Conservation (phyloP, 352 stramenopile genomes). For the Globisporangium abappressorium region DNA sequence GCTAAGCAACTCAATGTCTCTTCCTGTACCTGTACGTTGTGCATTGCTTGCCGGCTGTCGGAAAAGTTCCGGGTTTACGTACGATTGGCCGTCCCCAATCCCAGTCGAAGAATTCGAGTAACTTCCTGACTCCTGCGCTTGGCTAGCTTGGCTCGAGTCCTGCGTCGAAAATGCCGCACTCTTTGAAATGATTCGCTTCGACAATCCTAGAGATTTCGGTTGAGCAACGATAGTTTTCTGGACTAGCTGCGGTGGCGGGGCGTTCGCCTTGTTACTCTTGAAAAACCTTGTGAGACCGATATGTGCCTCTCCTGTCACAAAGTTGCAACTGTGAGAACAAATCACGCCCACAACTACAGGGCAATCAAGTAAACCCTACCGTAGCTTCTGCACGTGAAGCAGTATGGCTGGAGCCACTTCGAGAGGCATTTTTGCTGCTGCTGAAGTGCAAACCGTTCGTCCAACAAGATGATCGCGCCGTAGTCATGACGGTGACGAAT, state of each 20-base stretch:
- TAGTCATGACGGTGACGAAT: slow-evolving; percentile 99
- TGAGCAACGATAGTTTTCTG: slow-evolving; percentile 25
- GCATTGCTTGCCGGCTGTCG: slow-evolving; percentile 16
- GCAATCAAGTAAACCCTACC: slow-evolving; percentile 25
- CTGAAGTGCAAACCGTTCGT: slow-evolving; percentile 94
- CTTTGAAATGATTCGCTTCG: slow-evolving; percentile 25
- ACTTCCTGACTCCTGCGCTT: neutral
- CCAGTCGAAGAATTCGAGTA: slow-evolving; percentile 15
- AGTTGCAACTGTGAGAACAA: neutral
- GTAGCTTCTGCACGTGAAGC: slow-evolving; percentile 57
- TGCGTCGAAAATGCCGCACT: neutral
- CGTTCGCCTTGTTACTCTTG: slow-evolving; percentile 64
- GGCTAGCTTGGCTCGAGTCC: slow-evolving; percentile 10
- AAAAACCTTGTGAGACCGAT: slow-evolving; percentile 85
- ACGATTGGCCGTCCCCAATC: slow-evolving; percentile 81
- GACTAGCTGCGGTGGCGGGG: slow-evolving; percentile 14
- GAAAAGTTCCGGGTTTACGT: slow-evolving; percentile 72
- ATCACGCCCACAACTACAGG: neutral
- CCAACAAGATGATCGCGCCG: slow-evolving; percentile 96
- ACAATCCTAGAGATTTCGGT: slow-evolving; percentile 41
- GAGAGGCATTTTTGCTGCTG: slow-evolving; percentile 92
- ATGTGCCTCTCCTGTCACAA: slow-evolving; percentile 61
- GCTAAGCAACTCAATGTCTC: neutral
- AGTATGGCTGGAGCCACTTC: slow-evolving; percentile 93
- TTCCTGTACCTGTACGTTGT: slow-evolving; percentile 20